Evolutionary conservation across 2,329 filamentous ascomycete species (phyloP).

Genomic region (Bipolaris cookei): DNA sequence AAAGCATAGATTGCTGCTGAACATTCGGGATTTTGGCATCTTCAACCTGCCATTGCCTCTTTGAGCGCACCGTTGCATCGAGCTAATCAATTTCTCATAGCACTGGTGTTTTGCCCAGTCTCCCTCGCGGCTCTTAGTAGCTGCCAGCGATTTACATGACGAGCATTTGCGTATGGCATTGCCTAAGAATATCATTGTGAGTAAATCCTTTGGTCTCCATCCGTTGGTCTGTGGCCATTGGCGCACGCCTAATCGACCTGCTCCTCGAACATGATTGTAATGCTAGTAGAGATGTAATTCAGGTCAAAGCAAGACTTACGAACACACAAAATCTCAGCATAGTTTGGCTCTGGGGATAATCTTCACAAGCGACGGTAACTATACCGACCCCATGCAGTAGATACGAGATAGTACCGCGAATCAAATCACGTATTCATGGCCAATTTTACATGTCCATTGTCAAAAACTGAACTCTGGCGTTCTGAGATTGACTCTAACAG

Average conservation of each 20-base stretch:
- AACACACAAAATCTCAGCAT: not conserved
- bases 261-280: not conserved
- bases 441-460: not conserved
- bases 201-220: not conserved
- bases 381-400: not conserved
- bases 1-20: slow-evolving; percentile 26
- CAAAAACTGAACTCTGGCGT: not conserved
- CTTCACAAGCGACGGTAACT: not conserved
- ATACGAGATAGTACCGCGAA: not conserved
- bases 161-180: not conserved
- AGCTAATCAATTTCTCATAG: not conserved
- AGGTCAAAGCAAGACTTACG: not conserved
- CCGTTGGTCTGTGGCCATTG: not conserved
- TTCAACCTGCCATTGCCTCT: not conserved
- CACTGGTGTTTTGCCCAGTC: not conserved
- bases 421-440: not conserved
- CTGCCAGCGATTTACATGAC: not conserved
- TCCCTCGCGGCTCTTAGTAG: not conserved
- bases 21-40: not conserved
- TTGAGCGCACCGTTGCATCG: not conserved
- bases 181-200: not conserved
- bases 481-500: not conserved
- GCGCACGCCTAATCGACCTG: not conserved
- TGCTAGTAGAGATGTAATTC: not conserved
- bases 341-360: not conserved